These are phyloP conservation scores for Linnemannia schmuckeri DNA, from an alignment of 192 early-diverging fungal genomes.

Conservation along the genomic window DNA sequence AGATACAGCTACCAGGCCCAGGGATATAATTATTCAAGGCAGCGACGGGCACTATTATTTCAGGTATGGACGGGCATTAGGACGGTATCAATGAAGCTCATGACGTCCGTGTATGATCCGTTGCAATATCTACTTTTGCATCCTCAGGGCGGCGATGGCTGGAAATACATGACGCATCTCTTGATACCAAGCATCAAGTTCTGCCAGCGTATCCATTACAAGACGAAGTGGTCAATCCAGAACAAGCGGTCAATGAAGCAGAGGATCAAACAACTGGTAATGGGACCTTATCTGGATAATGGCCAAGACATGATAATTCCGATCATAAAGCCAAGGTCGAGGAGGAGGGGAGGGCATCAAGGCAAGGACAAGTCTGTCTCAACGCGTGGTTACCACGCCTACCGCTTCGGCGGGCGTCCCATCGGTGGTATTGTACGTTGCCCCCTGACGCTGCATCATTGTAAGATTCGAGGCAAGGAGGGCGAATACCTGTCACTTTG, in stretches of 20 bases:
- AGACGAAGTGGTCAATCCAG: not conserved
- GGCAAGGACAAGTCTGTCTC: too few species aligned
- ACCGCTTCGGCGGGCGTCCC: too few species aligned
- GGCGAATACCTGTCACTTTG: too few species aligned
- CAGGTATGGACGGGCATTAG: too few species aligned
- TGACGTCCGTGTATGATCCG: conserved; percentile 10
- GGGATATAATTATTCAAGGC: conserved; percentile 34
- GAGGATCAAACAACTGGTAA: not conserved
- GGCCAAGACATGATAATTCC: not conserved
- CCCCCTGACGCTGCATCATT: too few species aligned
- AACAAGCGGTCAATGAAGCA: not conserved
- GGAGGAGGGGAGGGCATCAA: too few species aligned
- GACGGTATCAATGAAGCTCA: conserved; percentile 26
- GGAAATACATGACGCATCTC: not conserved
- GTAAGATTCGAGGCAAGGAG: too few species aligned
- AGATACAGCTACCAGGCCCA: not conserved
- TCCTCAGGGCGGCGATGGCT: conserved; percentile 31
- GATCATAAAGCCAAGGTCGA: not conserved
- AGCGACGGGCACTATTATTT: conserved; percentile 7
- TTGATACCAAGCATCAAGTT: not conserved
- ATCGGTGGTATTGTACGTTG: too few species aligned
- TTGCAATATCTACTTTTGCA: conserved; percentile 32
- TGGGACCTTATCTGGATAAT: not conserved
- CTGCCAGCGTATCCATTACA: not conserved
- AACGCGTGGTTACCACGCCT: too few species aligned